These are phyloP conservation scores for Escovopsis sp. DNA, from an alignment of 2,329 filamentous ascomycete genomes.

Conservation along the genomic window DNA sequence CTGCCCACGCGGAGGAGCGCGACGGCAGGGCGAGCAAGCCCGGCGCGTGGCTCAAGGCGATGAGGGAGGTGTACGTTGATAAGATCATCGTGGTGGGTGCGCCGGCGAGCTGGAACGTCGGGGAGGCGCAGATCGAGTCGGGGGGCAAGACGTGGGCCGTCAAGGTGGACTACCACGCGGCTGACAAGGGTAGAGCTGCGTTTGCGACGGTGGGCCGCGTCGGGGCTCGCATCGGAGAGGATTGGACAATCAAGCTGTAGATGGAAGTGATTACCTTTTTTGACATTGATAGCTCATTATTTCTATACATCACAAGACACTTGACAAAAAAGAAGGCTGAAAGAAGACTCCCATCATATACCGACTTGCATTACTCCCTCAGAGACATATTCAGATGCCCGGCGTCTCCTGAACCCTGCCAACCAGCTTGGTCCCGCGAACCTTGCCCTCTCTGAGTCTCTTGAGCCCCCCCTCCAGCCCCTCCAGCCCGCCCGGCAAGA, in stretches of 20 bases:
- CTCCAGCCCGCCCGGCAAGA: conserved; percentile 6
- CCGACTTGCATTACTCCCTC: no score
- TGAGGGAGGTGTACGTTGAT: conserved; percentile 67
- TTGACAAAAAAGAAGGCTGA: no score
- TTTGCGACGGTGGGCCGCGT: conserved; percentile 40
- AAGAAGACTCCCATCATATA: no score
- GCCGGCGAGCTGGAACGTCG: conserved; percentile 55
- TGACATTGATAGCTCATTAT: no score
- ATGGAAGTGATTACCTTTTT: no score
- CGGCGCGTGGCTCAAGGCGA: conserved; percentile 62
- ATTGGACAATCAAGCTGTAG: conserved; percentile 33
- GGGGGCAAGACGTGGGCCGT: conserved; percentile 40
- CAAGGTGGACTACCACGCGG: conserved; percentile 44
- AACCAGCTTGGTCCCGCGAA: conserved; percentile 3
- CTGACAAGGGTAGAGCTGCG: conserved; percentile 30
- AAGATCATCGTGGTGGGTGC: conserved; percentile 75
- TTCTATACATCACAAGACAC: no score
- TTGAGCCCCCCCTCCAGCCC: conserved; percentile 4
- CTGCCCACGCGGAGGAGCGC: conserved; percentile 45
- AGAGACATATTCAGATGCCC: no score
- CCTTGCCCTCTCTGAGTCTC: conserved; percentile 5
- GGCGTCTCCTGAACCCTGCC: not conserved
- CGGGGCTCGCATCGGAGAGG: conserved; percentile 35
- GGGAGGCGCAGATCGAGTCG: conserved; percentile 40
- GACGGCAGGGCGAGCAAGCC: conserved; percentile 37